Percentiles rank a stretch among this genome's conserved stretches.
Conservation (phyloP, 306 rosid genomes). For the Sechiopsis laciniata region DNA sequence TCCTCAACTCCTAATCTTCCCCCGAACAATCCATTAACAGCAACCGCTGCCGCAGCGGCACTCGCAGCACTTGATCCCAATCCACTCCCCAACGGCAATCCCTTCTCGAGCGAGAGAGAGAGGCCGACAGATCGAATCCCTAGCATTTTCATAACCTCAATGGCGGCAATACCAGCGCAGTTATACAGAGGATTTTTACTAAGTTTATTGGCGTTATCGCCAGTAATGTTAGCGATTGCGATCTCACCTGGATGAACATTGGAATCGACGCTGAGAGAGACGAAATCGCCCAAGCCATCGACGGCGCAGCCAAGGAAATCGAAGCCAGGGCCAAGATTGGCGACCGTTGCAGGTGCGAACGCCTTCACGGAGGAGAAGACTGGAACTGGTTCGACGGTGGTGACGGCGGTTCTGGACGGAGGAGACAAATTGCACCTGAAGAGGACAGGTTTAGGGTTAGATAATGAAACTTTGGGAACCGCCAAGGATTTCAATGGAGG, state of each 20-base stretch:
- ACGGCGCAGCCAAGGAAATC: conserved; percentile 88
- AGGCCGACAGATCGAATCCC: conserved; percentile 70
- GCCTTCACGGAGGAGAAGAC: conserved; percentile 47
- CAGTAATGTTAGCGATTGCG: conserved; percentile 43
- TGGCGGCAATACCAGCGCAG: conserved; percentile 82
- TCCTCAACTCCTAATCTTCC: conserved; percentile 42
- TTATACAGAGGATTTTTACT: conserved; percentile 64
- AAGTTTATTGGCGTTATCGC: conserved; percentile 43
- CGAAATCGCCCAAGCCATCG: conserved; percentile 67
- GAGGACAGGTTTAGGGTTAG: conserved; percentile 24
- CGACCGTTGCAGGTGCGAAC: conserved; percentile 82
- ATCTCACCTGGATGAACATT: conserved; percentile 63
- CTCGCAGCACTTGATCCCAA: conserved; percentile 91
- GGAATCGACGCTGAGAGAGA: conserved; percentile 58
- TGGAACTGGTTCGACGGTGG: conserved; percentile 48
- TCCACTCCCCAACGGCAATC: conserved; percentile 81
- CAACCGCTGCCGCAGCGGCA: conserved; percentile 83
- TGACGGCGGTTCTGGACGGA: conserved; percentile 28
- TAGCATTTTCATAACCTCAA: conserved; percentile 80
- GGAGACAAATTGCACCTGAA: conserved; percentile 46
- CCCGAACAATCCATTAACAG: conserved; percentile 71
- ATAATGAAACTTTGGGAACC: neutral
- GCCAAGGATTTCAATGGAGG: conserved; percentile 31
- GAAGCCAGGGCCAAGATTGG: conserved; percentile 85
- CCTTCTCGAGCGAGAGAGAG: conserved; percentile 69